Conservation (phyloP, 2,329 filamentous ascomycete genomes). For the Fusarium hostae region DNA sequence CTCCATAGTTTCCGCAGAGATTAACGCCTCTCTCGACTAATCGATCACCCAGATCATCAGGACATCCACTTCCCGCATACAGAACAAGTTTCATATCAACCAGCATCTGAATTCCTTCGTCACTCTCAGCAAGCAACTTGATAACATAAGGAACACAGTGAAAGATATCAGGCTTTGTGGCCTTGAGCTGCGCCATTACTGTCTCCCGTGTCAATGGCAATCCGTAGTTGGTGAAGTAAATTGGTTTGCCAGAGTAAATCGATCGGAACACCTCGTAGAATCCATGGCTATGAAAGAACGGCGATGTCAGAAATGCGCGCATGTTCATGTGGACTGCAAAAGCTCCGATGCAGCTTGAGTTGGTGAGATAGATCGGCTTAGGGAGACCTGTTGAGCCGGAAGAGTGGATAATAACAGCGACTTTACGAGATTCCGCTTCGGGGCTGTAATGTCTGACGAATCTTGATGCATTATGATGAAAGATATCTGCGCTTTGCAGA, state of each 20-base stretch:
- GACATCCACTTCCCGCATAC: slow-evolving; percentile 68
- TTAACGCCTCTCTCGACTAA: slow-evolving; percentile 65
- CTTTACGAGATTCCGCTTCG: slow-evolving; percentile 27
- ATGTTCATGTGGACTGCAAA: slow-evolving; percentile 54
- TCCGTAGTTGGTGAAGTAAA: slow-evolving; percentile 64
- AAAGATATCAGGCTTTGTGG: slow-evolving; percentile 59
- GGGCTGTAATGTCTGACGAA: slow-evolving; percentile 31
- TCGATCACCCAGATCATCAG: slow-evolving; percentile 67
- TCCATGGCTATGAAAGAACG: slow-evolving; percentile 70
- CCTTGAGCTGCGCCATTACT: slow-evolving; percentile 56
- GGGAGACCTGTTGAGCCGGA: slow-evolving; percentile 69
- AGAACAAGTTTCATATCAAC: slow-evolving; percentile 62
- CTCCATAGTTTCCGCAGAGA: slow-evolving; percentile 66
- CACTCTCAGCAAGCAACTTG: slow-evolving; percentile 69
- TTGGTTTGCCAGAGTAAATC: slow-evolving; percentile 60
- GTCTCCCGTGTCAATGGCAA: slow-evolving; percentile 65
- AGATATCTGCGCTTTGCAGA: slow-evolving; percentile 11
- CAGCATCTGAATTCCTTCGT: slow-evolving; percentile 62
- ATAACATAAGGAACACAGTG: slow-evolving; percentile 72
- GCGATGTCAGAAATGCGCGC: slow-evolving; percentile 64
- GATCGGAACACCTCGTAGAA: slow-evolving; percentile 65
- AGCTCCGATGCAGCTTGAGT: slow-evolving; percentile 61
- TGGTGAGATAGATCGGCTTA: slow-evolving; percentile 70
- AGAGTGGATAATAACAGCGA: slow-evolving; percentile 48
- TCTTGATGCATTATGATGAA: slow-evolving; percentile 15